Evolutionary conservation across 768 basidiomycete species (phyloP), one percentile per base, ranked within the genome.

Genomic region (Naganishia friedmannii): DNA sequence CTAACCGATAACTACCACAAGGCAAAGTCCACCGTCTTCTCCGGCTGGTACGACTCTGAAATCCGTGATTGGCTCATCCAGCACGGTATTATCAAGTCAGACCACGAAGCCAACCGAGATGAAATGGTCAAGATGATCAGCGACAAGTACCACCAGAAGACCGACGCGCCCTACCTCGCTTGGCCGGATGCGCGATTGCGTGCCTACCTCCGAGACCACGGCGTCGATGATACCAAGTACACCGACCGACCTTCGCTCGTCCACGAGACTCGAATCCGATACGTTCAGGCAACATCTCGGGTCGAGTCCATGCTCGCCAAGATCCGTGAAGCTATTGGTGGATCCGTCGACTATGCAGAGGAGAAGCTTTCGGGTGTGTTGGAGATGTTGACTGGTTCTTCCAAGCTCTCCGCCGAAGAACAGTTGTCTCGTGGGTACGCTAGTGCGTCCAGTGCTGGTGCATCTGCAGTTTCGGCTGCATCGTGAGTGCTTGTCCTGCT

Each of bases 101-200:
- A 92, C 68, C 86, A 86, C 1, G 83, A 88, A 78, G 84, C 85
- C 77, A 88, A 86, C 72, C 86, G 91, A 42, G 90, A 92, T 70
- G 87, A 94, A 74, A 67, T 73, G 65, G 65, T 76, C 71, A 72
- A 74, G 26, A 57, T 58, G 54, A 54, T 77, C 56, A 28, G 29
- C 32, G 39, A n/a, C 73, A 90, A 87, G 77, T 88, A 87, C 75
- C 84, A 83, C 67, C 86, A 88, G 65, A 78, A 79, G 58, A 84
- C 85, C 0, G 84, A 88, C 2, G 83, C 87, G n/a, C 78, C 78
- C 2, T 96, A 95, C 82, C 83, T 94, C 60, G 85, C 86, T 12
- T 98, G 95, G 95, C 91, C 92, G 15, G 94, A 97, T 76, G 91
- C 93, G 3, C 86, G 94, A 37, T 87, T 98, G 31, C 88, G 93